Evolutionary conservation across 2,329 filamentous ascomycete genomes (phyloP).

Genomic region (Fusarium napiforme): DNA sequence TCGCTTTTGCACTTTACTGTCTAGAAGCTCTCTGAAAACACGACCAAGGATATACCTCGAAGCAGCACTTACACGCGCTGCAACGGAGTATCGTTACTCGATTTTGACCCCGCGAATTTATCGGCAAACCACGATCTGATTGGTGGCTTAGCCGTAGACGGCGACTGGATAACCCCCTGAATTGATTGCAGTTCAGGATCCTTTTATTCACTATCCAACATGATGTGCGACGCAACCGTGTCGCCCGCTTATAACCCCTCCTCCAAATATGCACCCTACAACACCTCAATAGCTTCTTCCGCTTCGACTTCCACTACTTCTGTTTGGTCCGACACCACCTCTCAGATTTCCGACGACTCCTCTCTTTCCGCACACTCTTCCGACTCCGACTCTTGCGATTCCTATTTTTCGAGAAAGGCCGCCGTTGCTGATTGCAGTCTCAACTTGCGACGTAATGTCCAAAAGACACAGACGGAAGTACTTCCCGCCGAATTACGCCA

Average conservation of each 20-base stretch:
- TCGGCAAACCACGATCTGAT: constrained; percentile 57
- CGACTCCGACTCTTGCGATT: constrained; percentile 62
- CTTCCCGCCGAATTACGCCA: constrained; percentile 72
- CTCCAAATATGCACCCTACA: constrained; percentile 69
- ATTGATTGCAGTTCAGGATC: constrained; percentile 49
- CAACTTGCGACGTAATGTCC: constrained; percentile 38
- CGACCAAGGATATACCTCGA: constrained; percentile 56
- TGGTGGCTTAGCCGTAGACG: constrained; percentile 62
- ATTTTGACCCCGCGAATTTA: constrained; percentile 50
- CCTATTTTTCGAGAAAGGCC: constrained; percentile 50
- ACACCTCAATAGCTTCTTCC: constrained; percentile 77
- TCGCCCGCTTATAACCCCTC: constrained; percentile 62
- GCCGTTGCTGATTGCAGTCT: constrained; percentile 36
- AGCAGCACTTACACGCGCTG: constrained; percentile 51
- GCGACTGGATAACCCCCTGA: constrained; percentile 62
- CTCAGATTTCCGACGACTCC: constrained; percentile 76
- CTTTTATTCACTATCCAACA: constrained; percentile 59
- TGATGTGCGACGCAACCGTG: constrained; percentile 65
- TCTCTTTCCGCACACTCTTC: constrained; percentile 71
- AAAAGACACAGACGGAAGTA: constrained; percentile 53
- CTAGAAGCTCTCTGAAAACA: constrained; percentile 57
- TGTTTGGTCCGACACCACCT: constrained; percentile 79
- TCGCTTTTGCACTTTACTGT: constrained; percentile 53
- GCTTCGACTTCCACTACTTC: constrained; percentile 81
- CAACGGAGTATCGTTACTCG: constrained; percentile 54